phyloP scores from a whole-genome alignment of 1,139 yeast genomes.

The Hyphopichia pseudoburtonii region DNA sequence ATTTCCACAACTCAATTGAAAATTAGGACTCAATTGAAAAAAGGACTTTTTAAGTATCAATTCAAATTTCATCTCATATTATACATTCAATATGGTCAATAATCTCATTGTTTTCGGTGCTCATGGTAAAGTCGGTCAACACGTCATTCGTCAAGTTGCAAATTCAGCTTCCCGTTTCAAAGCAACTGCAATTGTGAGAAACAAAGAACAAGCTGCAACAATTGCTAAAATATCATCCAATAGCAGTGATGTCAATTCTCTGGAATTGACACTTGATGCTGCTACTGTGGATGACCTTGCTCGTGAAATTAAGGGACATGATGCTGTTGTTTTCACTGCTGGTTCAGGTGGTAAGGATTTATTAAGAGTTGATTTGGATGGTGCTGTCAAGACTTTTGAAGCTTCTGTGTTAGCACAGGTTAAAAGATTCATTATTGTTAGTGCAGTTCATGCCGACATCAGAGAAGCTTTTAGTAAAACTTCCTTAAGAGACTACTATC shows the following conservation, averaged over 20 bases:
- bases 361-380: slow-evolving; percentile 60
- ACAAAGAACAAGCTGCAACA: slow-evolving; percentile 39
- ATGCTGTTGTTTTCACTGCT: slow-evolving; percentile 61
- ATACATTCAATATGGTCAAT: slow-evolving; percentile 7
- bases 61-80: too few relatives aligned
- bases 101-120: slow-evolving; percentile 52
- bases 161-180: slow-evolving; percentile 20
- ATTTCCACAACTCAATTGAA: too few relatives aligned
- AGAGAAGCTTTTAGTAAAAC: slow-evolving; percentile 33
- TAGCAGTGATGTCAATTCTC: slow-evolving; percentile 38
- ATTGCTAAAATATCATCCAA: slow-evolving; percentile 24
- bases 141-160: slow-evolving; percentile 27
- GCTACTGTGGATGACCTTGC: slow-evolving; percentile 35
- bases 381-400: slow-evolving; percentile 58
- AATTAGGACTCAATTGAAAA: too few relatives aligned
- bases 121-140: slow-evolving; percentile 58
- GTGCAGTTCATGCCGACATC: slow-evolving; percentile 56
- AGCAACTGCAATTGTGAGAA: slow-evolving; percentile 55
- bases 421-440: slow-evolving; percentile 51
- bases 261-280: slow-evolving; percentile 37
- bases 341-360: slow-evolving; percentile 63
- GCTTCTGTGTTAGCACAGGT: slow-evolving; percentile 50
- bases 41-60: too few relatives aligned
- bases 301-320: slow-evolving; percentile 42
- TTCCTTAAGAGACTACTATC: slow-evolving; percentile 38